Percentiles rank a stretch among this genome's conserved stretches.
These are phyloP conservation scores for Scheffersomyces titani DNA, from an alignment of 1,139 yeast species.

Conservation along the genomic window DNA sequence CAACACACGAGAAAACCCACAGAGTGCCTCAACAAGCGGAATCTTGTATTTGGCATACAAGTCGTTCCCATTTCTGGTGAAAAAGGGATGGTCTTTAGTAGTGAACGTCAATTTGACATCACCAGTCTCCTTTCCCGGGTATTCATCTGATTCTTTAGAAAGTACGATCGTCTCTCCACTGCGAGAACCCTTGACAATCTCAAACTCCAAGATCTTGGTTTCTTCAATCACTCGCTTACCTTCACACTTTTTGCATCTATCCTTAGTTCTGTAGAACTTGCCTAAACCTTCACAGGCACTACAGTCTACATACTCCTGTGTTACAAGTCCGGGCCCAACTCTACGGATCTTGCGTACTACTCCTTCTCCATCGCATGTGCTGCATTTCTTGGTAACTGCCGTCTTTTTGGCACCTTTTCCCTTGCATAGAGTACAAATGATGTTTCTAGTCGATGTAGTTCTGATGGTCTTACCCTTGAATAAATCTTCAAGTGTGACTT, in stretches of 20 bases:
- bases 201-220: conserved; percentile 74
- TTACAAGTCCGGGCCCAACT: conserved; percentile 75
- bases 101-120: conserved; percentile 67
- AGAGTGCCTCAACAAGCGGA: conserved; percentile 75
- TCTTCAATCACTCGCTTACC: conserved; percentile 68
- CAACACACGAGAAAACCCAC: conserved; percentile 73
- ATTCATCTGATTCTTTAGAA: conserved; percentile 76
- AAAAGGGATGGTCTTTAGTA: conserved; percentile 46
- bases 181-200: conserved; percentile 70
- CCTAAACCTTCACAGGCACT: conserved; percentile 76
- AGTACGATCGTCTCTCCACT: conserved; percentile 64
- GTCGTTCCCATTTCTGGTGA: conserved; percentile 65
- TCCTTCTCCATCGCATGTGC: conserved; percentile 76
- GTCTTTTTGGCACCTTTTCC: conserved; percentile 74
- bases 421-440: conserved; percentile 67
- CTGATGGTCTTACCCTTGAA: conserved; percentile 82
- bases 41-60: conserved; percentile 61
- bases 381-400: conserved; percentile 61
- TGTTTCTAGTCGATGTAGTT: conserved; percentile 70
- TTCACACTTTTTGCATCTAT: conserved; percentile 74
- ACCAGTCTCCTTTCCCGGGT: conserved; percentile 73
- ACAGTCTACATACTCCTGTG: conserved; percentile 67
- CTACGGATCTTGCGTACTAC: conserved; percentile 57
- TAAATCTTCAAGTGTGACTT: conserved; percentile 71
- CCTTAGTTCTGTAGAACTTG: conserved; percentile 58